phyloP scores from a whole-genome alignment of 208 protist species.

The Crithidia thermophila region DNA sequence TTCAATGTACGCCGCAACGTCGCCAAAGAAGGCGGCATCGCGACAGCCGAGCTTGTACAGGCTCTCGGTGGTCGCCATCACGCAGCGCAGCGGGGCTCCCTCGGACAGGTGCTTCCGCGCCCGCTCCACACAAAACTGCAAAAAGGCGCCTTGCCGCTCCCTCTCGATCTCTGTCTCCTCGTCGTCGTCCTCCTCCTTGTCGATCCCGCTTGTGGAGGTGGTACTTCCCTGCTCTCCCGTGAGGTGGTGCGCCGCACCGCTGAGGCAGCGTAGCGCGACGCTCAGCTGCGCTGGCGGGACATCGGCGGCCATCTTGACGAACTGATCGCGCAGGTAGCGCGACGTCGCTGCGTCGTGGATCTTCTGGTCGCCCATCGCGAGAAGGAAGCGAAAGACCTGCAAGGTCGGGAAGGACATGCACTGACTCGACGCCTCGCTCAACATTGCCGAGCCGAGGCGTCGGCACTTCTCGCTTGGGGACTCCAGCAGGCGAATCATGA shows the following conservation, averaged over 20 bases:
- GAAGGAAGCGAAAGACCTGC: conserved; percentile 79
- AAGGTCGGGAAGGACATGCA: conserved; percentile 58
- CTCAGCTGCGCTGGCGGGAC: conserved; percentile 83
- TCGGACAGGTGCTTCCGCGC: conserved; percentile 45
- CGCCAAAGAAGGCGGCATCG: conserved; percentile 47
- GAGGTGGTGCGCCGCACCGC: not conserved
- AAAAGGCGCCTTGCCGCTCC: conserved; percentile 45
- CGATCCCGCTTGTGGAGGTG: not conserved
- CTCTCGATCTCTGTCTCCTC: conserved; percentile 32
- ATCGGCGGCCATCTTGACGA: conserved; percentile 66
- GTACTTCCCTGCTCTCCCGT: conserved; percentile 11
- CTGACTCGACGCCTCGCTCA: conserved; percentile 64
- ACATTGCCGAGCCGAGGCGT: conserved; percentile 46
- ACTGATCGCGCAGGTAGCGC: conserved; percentile 66
- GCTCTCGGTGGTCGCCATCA: conserved; percentile 45
- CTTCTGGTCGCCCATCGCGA: conserved; percentile 61
- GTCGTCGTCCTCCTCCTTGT: conserved; percentile 3
- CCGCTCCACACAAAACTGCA: conserved; percentile 61
- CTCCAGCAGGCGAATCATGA: conserved; percentile 40
- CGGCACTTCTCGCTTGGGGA: conserved; percentile 37
- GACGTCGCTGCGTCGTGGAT: conserved; percentile 45
- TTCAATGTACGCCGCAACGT: conserved; percentile 56
- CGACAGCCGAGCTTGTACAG: conserved; percentile 59
- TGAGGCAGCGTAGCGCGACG: conserved; percentile 71
- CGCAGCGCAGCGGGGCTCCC: conserved; percentile 48